Base-by-base conservation (phyloP, 805 yeast species). In the Cyberlindnera meyerae region DNA sequence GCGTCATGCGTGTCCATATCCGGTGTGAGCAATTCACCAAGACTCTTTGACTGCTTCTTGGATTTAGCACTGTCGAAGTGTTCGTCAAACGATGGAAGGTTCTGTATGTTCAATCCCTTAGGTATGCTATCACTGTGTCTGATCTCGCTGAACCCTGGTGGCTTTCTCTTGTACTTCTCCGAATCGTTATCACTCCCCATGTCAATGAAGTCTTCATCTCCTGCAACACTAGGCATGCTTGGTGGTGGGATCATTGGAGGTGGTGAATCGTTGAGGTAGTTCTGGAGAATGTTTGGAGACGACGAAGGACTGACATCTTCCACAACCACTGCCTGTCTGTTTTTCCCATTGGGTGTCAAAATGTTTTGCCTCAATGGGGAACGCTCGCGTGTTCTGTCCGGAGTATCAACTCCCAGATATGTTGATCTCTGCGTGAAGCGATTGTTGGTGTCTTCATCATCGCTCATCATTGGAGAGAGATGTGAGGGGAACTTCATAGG, bases 251-350 rank as follows among this genome's bases (percentile, higher is more conserved):
- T 18, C 14, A 31, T 29, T 16, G 52, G 56, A 3, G 52, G 51
- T 18, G 57, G 52, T 8, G 53, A 48, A 4, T 44, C 44, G 20
- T 43, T 49, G 11, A 47, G 38, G 33, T 53, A 52, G 24, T 42
- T 48, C 13, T 55, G 45, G 4, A 52, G 24, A 9, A 51, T 46
- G 29, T 51, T 54, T 24, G 25, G 44, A 6, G 57, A 49, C 11
- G 55, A 49, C 9, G 45, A 39, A 3, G 55, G 48, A 11, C 54
- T 47, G 11, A 45, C 12, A n/a, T 39, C 39, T 15, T 49, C 56
- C 13, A 52, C 21, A 3, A 54, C 48, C n/a, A 44, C 44, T 1
- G 50, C 58, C 26, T 52, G 47, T 35, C 58, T 43, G 25, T 54
- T 49, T 13, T 47, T 47, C 9, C 43, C 47, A 26, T 43, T 46